Evolutionary conservation across 768 basidiomycete genomes (phyloP), one percentile per base, ranked within the genome.

Genomic region (Albatrellus ellisii): DNA sequence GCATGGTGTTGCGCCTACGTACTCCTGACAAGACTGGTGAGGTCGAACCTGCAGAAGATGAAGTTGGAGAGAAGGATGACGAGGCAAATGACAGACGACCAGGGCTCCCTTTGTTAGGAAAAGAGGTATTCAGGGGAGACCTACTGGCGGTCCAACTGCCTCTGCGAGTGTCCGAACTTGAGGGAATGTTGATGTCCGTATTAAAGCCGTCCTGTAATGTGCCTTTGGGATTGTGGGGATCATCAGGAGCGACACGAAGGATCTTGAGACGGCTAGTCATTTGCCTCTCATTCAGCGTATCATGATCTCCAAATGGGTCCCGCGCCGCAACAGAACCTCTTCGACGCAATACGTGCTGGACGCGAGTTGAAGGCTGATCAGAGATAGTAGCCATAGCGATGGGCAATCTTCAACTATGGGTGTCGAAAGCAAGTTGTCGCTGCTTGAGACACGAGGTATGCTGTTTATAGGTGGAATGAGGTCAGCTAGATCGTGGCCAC

Each of bases 41-140:
- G 36, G 38, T n/a, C n/a, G 43, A 17, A 41, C 4, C 46, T 18
- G 22, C 17, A 24, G 22, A 17, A 21, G 26, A 9, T 37, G 40
- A 6, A 24, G 27, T 9, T 6, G 12, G 38, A 11, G 46, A 32
- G 28, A 50, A 50, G 6, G 49, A 50, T 27, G 49, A 39, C 18
- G 49, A 45, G 12, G 49, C 49, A 32, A 50, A 50, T 10, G 49
- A 50, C 14, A 50, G 39, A 4, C 49, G 49, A 24, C 45, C 33
- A 20, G 47, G 14, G 21, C 41, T 44, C n/a, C 3, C 8, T 17
- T 36, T 28, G 10, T 27, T 41, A 4, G 40, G 2, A 27, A 36
- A 35, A 14, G 25, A 40, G 18, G 42, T 39, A 11, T 15, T 17
- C 22, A 41, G 26, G 14, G 42, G 26, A 20, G 45, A 31, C 8